A percentile compares a stretch with the other conserved stretches of the same genome.
phyloP scores from a whole-genome alignment of 305 asterid species.

The Ruellia speciosa region DNA sequence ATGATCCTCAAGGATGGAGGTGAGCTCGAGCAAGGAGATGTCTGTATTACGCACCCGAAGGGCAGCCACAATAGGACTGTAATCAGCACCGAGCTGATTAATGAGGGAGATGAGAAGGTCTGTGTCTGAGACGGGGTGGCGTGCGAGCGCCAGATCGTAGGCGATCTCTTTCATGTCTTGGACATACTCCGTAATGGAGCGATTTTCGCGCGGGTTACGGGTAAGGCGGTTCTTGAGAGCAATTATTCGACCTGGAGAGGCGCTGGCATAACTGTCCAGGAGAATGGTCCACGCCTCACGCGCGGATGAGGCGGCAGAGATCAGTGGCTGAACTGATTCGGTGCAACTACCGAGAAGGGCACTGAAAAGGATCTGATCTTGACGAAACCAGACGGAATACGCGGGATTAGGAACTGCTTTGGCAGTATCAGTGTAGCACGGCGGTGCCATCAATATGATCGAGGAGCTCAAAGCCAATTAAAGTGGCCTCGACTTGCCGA shows the following conservation, averaged over 20 bases:
- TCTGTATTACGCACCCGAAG: neutral
- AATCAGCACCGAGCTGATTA: neutral
- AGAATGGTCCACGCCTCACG: neutral
- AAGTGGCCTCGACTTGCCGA: no score
- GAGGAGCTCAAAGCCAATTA: no score
- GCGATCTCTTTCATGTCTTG: neutral
- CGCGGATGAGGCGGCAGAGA: neutral
- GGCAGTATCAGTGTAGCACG: neutral
- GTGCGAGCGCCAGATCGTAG: neutral
- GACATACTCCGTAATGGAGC: neutral
- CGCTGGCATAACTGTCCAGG: neutral
- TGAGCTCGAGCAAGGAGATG: no score
- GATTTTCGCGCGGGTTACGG: no score
- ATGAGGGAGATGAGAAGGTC: neutral
- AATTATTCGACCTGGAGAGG: no score
- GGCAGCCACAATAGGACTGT: neutral
- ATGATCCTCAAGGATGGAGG: neutral
- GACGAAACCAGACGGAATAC: neutral
- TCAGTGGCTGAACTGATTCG: neutral
- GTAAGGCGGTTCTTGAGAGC: no score
- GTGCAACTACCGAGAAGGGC: conserved; percentile 1
- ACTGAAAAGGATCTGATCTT: neutral
- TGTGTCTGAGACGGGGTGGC: neutral
- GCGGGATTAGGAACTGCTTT: neutral
- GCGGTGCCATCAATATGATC: neutral